Evolutionary conservation across 2,329 filamentous ascomycete species (phyloP).

Genomic region (Tolypocladium inflatum): DNA sequence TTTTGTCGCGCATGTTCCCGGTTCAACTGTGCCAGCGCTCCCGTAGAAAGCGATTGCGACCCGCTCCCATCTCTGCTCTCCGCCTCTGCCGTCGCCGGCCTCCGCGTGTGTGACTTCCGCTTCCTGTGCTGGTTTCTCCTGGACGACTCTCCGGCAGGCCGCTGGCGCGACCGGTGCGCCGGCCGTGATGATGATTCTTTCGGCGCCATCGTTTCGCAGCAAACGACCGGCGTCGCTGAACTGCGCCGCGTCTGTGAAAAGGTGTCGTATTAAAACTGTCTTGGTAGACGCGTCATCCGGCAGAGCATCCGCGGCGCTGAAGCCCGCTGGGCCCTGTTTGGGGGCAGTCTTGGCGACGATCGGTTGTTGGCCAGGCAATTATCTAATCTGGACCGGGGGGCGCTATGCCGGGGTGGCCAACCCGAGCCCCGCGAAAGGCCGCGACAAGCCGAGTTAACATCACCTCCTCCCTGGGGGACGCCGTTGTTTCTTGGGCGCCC

Average conservation of each 20-base stretch:
- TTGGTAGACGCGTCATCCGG: not conserved
- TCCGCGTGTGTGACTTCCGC: slow-evolving; percentile 21
- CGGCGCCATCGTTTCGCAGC: slow-evolving; percentile 21
- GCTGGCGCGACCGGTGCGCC: slow-evolving; percentile 16
- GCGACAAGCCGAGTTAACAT: slow-evolving; percentile 27
- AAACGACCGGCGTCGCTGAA: slow-evolving; percentile 10
- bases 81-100: slow-evolving; percentile 23
- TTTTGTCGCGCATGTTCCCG: slow-evolving; percentile 45
- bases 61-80: slow-evolving; percentile 17
- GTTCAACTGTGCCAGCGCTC: slow-evolving; percentile 58
- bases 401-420: slow-evolving; percentile 1
- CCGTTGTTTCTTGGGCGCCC: not conserved
- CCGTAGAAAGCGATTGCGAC: slow-evolving; percentile 30
- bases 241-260: slow-evolving; percentile 8
- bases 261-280: not conserved
- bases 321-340: not conserved
- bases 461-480: slow-evolving; percentile 5
- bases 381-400: slow-evolving; percentile 17
- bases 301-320: not conserved
- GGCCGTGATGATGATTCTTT: slow-evolving; percentile 21
- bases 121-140: slow-evolving; percentile 26
- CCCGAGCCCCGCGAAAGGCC: slow-evolving; percentile 21
- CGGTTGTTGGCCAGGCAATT: slow-evolving; percentile 31
- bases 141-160: slow-evolving; percentile 16
- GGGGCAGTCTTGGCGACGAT: not conserved